Base-by-base conservation (phyloP, 352 stramenopile genomes). In the Phytophthora sp. region DNA sequence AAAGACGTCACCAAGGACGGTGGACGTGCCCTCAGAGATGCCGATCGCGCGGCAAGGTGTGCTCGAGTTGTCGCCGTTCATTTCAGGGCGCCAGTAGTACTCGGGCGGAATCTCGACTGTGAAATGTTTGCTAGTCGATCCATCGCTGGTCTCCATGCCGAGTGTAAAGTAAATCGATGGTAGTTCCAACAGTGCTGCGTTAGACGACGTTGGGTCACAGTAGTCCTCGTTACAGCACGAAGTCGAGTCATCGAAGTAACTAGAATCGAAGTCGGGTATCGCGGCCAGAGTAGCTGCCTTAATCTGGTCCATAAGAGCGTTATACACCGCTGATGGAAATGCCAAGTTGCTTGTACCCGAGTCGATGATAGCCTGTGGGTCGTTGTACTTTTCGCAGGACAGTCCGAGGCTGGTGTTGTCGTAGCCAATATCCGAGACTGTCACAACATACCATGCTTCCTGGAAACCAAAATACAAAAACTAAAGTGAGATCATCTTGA, bases 401-500 rank as follows among this genome's bases (percentile, higher is more conserved):
- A 94, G 46, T 1, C 74, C 78, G 4, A 94, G 68, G 24, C 81
- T 91, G 7, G 74, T 77, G 15, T 71, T 74, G 41, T 82, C 67
- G 28, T 86, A 91, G 21, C 81, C 87, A 38, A 95, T 74, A 50
- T 92, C 84, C 6, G 85, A 80, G 28, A 95, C 76, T 28, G 77
- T 76, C n/a, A 92, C 74, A 51, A 91, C 78, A 62, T 88, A 95
- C 86, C 86, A 95, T 13, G 81, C 79, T 76, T 93, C 77, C 82
- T 93, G 41, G 24, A 57, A n/a, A 15, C 1, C 23, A 24, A 31
- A 54, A 68, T 34, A 3, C 23, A 24, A 31, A 54, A 68, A 38
- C 24, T 17, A 17, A 27, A 35, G 17, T 6, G 34, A 50, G 8
- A 69, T 1, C 11, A 21, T 38, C 26, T 27, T 20, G 24, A n/a